Evolutionary conservation across 495 filamentous ascomycete genomes (phyloP).

Genomic region (Aspergillus biplanus): DNA sequence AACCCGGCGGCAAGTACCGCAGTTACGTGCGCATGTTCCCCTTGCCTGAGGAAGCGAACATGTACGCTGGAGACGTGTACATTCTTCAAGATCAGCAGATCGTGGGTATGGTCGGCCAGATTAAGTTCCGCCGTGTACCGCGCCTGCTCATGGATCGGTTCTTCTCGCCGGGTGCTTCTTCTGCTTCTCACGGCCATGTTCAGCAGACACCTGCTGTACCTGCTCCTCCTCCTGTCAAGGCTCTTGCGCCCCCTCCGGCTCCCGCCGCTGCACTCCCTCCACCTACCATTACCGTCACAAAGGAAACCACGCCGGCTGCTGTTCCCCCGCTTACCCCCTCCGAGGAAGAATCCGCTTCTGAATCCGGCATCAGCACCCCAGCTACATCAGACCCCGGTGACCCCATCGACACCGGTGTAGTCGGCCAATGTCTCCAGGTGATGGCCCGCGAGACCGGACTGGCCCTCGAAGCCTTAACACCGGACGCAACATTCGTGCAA

Average conservation of each 20-base stretch:
- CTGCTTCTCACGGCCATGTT: neutral
- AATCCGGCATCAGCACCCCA: neutral
- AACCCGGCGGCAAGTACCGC: conserved; percentile 35
- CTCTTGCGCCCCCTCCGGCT: neutral
- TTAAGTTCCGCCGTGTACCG: conserved; percentile 37
- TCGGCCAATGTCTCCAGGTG: neutral
- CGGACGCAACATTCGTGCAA: conserved; percentile 39
- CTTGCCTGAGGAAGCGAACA: conserved; percentile 30
- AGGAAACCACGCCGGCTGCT: conserved; percentile 25
- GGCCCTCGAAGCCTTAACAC: neutral
- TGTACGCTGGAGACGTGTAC: conserved; percentile 45
- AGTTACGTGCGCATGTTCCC: conserved; percentile 50
- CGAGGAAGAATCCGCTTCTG: neutral
- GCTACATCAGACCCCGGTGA: neutral
- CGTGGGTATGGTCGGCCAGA: conserved; percentile 37
- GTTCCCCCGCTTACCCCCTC: neutral
- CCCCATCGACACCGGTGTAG: neutral
- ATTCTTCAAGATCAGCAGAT: conserved; percentile 41
- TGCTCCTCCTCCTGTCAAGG: neutral
- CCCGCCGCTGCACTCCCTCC: neutral
- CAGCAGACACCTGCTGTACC: neutral
- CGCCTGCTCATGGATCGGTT: conserved; percentile 32
- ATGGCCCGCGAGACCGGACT: neutral
- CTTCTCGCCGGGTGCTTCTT: conserved; percentile 21
- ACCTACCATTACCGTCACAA: neutral